phyloP scores from a whole-genome alignment of 2,329 filamentous ascomycete species.

The Amauroascus niger region DNA sequence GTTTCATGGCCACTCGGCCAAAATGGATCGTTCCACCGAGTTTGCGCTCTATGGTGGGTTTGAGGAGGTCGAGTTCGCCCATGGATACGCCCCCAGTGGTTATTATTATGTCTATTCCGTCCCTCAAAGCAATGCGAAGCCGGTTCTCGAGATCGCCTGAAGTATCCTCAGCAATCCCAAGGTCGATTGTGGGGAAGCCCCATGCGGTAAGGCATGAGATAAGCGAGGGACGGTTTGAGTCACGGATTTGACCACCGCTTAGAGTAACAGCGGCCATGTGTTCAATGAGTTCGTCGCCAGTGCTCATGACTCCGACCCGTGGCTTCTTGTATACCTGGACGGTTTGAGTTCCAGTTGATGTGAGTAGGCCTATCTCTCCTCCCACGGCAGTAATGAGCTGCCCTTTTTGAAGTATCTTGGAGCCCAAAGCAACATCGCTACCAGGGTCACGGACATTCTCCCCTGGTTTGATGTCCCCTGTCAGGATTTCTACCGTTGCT shows the following conservation, averaged over 20 bases:
- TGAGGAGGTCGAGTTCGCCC: slow-evolving; percentile 93
- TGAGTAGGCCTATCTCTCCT: slow-evolving; percentile 82
- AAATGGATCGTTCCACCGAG: slow-evolving; percentile 93
- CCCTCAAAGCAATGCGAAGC: slow-evolving; percentile 63
- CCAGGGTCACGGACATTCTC: slow-evolving; percentile 90
- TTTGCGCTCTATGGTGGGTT: slow-evolving; percentile 84
- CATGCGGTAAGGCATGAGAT: slow-evolving; percentile 64
- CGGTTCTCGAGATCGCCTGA: slow-evolving; percentile 63
- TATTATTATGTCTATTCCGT: slow-evolving; percentile 65
- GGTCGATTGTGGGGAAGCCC: slow-evolving; percentile 70
- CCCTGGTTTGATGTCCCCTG: slow-evolving; percentile 60
- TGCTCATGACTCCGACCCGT: slow-evolving; percentile 77
- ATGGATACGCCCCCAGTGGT: slow-evolving; percentile 94
- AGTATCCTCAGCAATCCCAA: slow-evolving; percentile 60
- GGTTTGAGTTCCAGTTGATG: slow-evolving; percentile 65
- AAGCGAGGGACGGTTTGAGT: slow-evolving; percentile 84
- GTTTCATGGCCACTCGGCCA: slow-evolving; percentile 93
- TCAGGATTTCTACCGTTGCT: slow-evolving; percentile 75
- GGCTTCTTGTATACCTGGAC: slow-evolving; percentile 68
- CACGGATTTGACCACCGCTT: slow-evolving; percentile 73
- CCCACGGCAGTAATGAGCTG: slow-evolving; percentile 78
- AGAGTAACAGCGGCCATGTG: slow-evolving; percentile 53
- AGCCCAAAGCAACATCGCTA: slow-evolving; percentile 66
- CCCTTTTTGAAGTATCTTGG: slow-evolving; percentile 62
- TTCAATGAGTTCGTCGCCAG: slow-evolving; percentile 84